Evolutionary conservation across 2,329 filamentous ascomycete genomes (phyloP).

Genomic region (Diaporthe australafricana): DNA sequence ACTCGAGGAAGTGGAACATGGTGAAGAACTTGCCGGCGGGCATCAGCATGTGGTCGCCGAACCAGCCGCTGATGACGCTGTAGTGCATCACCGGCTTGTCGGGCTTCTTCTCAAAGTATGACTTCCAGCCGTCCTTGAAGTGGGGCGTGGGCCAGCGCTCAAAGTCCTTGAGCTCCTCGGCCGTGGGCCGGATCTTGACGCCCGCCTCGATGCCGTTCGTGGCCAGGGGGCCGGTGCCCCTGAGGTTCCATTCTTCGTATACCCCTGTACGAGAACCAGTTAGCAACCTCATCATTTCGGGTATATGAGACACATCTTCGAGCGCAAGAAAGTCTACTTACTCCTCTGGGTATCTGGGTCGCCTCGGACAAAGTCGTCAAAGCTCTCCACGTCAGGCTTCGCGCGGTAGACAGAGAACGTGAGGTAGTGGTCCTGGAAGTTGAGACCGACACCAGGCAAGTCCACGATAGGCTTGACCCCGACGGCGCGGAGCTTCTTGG

Average conservation of each 20-base stretch:
- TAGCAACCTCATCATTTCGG: too few species aligned
- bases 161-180: slow-evolving; percentile 75
- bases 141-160: slow-evolving; percentile 80
- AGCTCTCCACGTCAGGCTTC: slow-evolving; percentile 80
- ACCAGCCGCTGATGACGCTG: slow-evolving; percentile 77
- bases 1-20: slow-evolving; percentile 86
- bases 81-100: slow-evolving; percentile 93
- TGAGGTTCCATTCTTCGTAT: slow-evolving; percentile 82
- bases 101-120: slow-evolving; percentile 85
- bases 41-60: slow-evolving; percentile 71
- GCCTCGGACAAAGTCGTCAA: slow-evolving; percentile 83
- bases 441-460: slow-evolving; percentile 78
- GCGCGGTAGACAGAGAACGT: slow-evolving; percentile 78
- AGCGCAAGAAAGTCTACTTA: slow-evolving; percentile 47
- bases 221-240: slow-evolving; percentile 81
- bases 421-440: slow-evolving; percentile 83
- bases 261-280: slow-evolving; percentile 56
- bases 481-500: slow-evolving; percentile 75
- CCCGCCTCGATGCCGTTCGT: slow-evolving; percentile 86
- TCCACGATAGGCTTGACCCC: slow-evolving; percentile 78
- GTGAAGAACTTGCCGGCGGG: slow-evolving; percentile 84
- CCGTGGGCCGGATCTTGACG: slow-evolving; percentile 80
- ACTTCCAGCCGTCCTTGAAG: slow-evolving; percentile 81
- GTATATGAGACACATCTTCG: too few species aligned
- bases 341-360: slow-evolving; percentile 78